These are phyloP conservation scores for Cavenderia fasciculata DNA, from an alignment of 78 protist species.

Conservation along the genomic window DNA sequence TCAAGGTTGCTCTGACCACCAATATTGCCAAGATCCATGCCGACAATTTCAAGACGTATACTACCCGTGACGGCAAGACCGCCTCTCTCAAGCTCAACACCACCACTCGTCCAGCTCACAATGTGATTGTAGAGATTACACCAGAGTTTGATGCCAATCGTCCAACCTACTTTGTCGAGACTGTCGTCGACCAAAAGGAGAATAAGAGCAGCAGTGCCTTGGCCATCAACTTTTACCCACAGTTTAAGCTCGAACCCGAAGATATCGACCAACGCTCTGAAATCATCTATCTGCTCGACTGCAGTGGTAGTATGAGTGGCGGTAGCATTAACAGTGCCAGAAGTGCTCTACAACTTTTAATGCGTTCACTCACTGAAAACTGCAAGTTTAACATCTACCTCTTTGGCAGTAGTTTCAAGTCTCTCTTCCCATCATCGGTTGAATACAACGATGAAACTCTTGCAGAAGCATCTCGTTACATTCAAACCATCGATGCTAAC, in stretches of 20 bases:
- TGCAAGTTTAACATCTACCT: constrained; percentile 45
- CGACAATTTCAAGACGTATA: neutral
- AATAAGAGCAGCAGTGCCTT: neutral
- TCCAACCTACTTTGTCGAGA: neutral
- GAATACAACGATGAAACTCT: constrained; percentile 27
- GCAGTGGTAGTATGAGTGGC: constrained; percentile 69
- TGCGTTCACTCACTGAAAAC: constrained; percentile 39
- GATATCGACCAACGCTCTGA: constrained; percentile 51
- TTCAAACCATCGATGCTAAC: constrained; percentile 19
- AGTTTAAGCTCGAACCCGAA: neutral
- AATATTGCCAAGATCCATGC: neutral
- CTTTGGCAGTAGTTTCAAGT: constrained; percentile 12
- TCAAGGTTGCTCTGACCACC: neutral
- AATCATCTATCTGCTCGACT: constrained; percentile 38
- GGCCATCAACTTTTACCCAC: constrained; percentile 39
- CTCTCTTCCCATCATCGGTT: neutral
- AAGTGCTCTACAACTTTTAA: constrained; percentile 26
- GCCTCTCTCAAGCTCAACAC: too few relatives aligned
- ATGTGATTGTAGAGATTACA: neutral
- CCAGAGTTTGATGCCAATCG: constrained; percentile 4
- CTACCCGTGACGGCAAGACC: too few relatives aligned
- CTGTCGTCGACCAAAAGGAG: neutral
- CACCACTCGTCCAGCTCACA: neutral
- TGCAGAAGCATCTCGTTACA: neutral
- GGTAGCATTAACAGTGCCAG: constrained; percentile 3